Conservation (phyloP, 805 yeast genomes). For the Sugiyamaella boreocaroliniensis region DNA sequence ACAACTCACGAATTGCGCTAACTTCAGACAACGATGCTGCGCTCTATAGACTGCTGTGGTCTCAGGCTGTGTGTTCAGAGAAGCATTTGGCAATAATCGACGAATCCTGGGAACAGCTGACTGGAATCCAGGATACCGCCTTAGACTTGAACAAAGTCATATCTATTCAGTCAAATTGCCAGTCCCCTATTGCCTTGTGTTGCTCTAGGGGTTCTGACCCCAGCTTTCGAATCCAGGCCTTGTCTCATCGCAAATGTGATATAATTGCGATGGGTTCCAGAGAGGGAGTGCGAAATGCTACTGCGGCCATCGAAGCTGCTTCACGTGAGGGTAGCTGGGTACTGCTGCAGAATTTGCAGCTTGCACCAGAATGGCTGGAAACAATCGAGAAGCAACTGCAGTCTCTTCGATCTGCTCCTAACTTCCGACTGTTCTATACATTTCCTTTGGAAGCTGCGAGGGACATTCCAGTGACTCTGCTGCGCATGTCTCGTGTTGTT, state of each 20-base stretch:
- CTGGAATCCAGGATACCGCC: background rate
- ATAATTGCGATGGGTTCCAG: constrained; percentile 65
- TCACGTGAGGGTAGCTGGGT: constrained; percentile 59
- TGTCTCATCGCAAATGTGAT: constrained; percentile 36
- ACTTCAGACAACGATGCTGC: background rate
- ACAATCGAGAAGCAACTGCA: constrained; percentile 44
- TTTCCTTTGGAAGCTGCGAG: constrained; percentile 41
- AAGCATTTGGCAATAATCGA: constrained; percentile 8
- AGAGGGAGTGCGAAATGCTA: constrained; percentile 57
- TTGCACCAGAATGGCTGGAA: constrained; percentile 59
- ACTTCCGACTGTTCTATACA: constrained; percentile 60
- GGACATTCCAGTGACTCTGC: constrained; percentile 47
- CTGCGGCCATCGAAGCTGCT: constrained; percentile 43
- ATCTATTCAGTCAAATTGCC: constrained; percentile 10
- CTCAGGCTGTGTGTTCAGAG: background rate
- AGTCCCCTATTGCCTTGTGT: constrained; percentile 45
- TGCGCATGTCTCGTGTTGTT: constrained; percentile 49
- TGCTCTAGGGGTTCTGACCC: constrained; percentile 65
- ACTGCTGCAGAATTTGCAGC: constrained; percentile 72
- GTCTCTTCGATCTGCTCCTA: constrained; percentile 23
- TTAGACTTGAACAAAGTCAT: constrained; percentile 20
- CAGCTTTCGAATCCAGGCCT: constrained; percentile 42
- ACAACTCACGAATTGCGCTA: background rate
- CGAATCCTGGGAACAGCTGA: background rate
- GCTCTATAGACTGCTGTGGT: constrained; percentile 5